Evolutionary conservation across 306 rosid genomes (phyloP).

Genomic region (Hylodesmum podocarpum): DNA sequence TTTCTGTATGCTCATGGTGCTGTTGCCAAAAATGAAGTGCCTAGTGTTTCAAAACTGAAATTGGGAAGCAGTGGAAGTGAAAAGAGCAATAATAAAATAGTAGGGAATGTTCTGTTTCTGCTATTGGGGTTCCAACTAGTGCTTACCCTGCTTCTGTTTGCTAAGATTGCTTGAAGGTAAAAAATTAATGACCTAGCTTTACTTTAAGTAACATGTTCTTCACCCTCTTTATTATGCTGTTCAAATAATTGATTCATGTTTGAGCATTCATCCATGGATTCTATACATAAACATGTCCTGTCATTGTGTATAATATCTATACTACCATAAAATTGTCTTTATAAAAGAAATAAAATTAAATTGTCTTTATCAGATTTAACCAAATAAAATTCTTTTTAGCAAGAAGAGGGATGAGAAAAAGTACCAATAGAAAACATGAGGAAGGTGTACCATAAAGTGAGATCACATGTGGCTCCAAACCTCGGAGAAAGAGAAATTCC

Average conservation of each 20-base stretch:
- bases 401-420: too few species aligned
- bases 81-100: slow-evolving; percentile 41
- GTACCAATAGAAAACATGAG: too few species aligned
- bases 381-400: too few species aligned
- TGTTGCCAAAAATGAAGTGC: slow-evolving; percentile 43
- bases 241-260: not conserved
- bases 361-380: too few species aligned
- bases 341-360: too few species aligned
- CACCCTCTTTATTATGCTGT: not conserved
- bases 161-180: slow-evolving; percentile 40
- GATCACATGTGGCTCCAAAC: too few species aligned
- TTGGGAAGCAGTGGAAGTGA: slow-evolving; percentile 52
- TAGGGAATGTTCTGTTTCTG: slow-evolving; percentile 50
- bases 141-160: slow-evolving; percentile 54
- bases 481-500: too few species aligned
- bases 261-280: too few species aligned
- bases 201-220: not conserved
- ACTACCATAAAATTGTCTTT: too few species aligned
- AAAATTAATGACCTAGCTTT: not conserved
- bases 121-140: slow-evolving; percentile 44
- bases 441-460: too few species aligned
- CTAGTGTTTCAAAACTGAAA: slow-evolving; percentile 54
- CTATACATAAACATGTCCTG: too few species aligned
- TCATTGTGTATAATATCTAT: too few species aligned
- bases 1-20: slow-evolving; percentile 82